These are phyloP conservation scores for Fusarium sp. DNA, from an alignment of 2,329 filamentous ascomycete genomes.

Conservation along the genomic window DNA sequence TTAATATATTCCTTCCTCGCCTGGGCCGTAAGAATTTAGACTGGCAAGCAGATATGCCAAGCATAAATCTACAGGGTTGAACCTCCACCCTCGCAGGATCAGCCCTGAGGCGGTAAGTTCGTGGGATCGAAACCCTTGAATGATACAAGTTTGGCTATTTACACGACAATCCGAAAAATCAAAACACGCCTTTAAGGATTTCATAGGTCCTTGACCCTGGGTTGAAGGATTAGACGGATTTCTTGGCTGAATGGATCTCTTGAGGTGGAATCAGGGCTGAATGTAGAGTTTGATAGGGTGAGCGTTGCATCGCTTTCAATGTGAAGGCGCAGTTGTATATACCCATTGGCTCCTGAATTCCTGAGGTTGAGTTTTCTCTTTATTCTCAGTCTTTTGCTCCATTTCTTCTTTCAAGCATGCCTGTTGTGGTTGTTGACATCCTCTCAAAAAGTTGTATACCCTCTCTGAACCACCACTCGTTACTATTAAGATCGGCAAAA, in stretches of 20 bases:
- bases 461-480: neutral
- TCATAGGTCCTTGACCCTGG: neutral
- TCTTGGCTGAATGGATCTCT: neutral
- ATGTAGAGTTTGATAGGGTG: neutral
- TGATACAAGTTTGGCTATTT: neutral
- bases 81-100: neutral
- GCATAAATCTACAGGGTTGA: neutral
- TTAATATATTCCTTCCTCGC: neutral
- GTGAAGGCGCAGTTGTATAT: neutral
- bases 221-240: neutral
- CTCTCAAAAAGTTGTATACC: neutral
- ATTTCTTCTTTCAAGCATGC: too few species aligned
- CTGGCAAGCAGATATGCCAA: neutral
- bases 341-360: neutral
- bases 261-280: neutral
- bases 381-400: neutral
- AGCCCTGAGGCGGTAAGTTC: neutral
- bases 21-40: neutral
- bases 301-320: neutral
- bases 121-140: neutral
- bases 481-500: neutral
- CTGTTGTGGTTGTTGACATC: neutral
- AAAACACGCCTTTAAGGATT: too few species aligned
- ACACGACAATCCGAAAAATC: neutral
- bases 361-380: neutral